Conservation (phyloP, 306 rosid species). For the Cucumis hystrix region DNA sequence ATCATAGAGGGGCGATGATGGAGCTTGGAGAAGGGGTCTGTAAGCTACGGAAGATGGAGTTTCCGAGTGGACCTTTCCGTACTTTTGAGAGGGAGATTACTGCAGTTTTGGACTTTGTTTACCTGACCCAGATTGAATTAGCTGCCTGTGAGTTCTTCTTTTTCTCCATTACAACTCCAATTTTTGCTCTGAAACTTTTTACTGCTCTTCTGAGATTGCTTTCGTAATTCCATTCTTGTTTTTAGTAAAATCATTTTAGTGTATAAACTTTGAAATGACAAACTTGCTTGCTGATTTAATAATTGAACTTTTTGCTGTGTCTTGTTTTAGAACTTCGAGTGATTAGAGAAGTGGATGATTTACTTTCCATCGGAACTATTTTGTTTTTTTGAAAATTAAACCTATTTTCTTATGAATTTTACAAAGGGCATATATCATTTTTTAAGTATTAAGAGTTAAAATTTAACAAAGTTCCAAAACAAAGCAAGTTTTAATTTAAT, state of each 20-base stretch:
- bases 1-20: conserved; percentile 96
- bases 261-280: neutral
- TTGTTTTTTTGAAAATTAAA: no score
- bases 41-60: conserved; percentile 71
- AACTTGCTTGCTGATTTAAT: neutral
- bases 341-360: neutral
- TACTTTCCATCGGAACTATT: no score
- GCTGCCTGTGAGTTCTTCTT: conserved; percentile 68
- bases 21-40: conserved; percentile 82
- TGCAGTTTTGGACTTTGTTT: conserved; percentile 59
- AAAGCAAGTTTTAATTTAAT: no score
- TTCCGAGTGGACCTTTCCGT: conserved; percentile 53
- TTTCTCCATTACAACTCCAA: neutral
- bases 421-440: no score
- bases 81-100: conserved; percentile 71
- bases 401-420: no score
- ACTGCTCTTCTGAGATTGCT: neutral
- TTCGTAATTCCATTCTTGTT: neutral
- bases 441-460: no score
- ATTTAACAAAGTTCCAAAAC: no score
- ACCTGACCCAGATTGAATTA: conserved; percentile 79
- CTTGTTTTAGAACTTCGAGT: no score
- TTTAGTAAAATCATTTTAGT: neutral
- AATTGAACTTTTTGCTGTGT: no score
- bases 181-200: neutral